Conservation (phyloP, 257 asterid genomes). For the Solanum sparsipilum region DNA sequence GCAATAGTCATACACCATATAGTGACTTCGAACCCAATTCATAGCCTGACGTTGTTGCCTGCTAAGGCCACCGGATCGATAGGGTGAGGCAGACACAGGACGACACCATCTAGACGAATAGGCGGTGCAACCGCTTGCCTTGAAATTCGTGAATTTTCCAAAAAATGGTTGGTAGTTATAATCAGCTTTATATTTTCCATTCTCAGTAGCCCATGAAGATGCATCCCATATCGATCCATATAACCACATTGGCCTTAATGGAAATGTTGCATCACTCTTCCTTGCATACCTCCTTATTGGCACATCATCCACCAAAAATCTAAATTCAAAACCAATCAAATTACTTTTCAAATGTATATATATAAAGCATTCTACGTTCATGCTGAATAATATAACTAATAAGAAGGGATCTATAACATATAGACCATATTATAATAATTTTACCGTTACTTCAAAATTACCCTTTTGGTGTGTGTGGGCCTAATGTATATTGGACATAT, state of each 20-base stretch:
- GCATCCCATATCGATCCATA: slow-evolving; percentile 98
- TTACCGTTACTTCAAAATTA: background rate
- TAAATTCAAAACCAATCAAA: slow-evolving; percentile 3
- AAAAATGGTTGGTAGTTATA: slow-evolving; percentile 73
- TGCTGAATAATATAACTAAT: background rate
- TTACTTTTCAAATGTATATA: background rate
- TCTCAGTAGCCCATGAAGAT: slow-evolving; percentile 86
- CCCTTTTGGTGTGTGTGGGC: background rate
- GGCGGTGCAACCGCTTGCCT: slow-evolving; percentile 81
- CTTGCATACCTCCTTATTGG: slow-evolving; percentile 72
- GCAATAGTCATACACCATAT: slow-evolving; percentile 65
- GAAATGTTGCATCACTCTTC: slow-evolving; percentile 55
- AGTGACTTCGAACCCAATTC: slow-evolving; percentile 69
- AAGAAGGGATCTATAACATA: background rate
- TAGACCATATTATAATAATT: background rate
- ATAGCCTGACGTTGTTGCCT: slow-evolving; percentile 44
- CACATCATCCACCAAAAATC: slow-evolving; percentile 86
- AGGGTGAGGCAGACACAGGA: slow-evolving; percentile 61
- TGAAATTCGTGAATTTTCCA: slow-evolving; percentile 60
- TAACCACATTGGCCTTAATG: slow-evolving; percentile 89
- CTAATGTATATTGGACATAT: background rate
- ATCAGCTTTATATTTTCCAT: slow-evolving; percentile 70
- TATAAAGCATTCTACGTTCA: too few relatives aligned
- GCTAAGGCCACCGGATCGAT: slow-evolving; percentile 49
- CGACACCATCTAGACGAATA: slow-evolving; percentile 52